A percentile compares a stretch with the other conserved stretches of the same genome.
Conservation (phyloP, 1,284 basidiomycete genomes). For the Cutaneotrichosporon dermatis region DNA sequence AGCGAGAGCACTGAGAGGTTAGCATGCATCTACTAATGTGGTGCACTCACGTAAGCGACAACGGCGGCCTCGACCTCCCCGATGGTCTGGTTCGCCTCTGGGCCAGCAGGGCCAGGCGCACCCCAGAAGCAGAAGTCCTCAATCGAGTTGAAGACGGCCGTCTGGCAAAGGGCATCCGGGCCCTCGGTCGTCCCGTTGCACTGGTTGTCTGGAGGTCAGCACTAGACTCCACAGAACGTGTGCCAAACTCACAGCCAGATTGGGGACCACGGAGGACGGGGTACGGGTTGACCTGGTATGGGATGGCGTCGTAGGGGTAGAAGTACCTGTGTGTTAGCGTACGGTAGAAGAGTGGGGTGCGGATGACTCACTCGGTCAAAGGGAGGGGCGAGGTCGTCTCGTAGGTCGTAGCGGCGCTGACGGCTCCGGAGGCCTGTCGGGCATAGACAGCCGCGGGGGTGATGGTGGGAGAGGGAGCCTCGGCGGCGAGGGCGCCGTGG, state of each 20-base stretch:
- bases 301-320: slow-evolving; percentile 18
- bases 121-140: slow-evolving; percentile 52
- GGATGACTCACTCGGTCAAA: slow-evolving; percentile 11
- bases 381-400: slow-evolving; percentile 14
- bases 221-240: no score
- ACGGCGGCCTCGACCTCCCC: slow-evolving; percentile 54
- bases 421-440: background rate
- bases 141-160: slow-evolving; percentile 40
- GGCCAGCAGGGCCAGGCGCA: slow-evolving; percentile 40
- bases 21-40: background rate
- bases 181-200: slow-evolving; percentile 24
- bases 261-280: slow-evolving; percentile 8
- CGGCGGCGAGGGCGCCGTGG: no score
- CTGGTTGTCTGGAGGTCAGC: slow-evolving; percentile 14
- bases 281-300: slow-evolving; percentile 12
- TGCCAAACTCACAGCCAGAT: slow-evolving; percentile 11
- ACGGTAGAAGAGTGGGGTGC: background rate
- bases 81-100: slow-evolving; percentile 39
- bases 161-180: slow-evolving; percentile 19
- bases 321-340: slow-evolving; percentile 10
- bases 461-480: no score
- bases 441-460: background rate
- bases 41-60: slow-evolving; percentile 48
- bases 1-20: slow-evolving; percentile 51
- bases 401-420: background rate